Evolutionary conservation across 352 stramenopile genomes (phyloP), one percentile per base, ranked within the genome.

Genomic region (Globisporangium heterothallicum): DNA sequence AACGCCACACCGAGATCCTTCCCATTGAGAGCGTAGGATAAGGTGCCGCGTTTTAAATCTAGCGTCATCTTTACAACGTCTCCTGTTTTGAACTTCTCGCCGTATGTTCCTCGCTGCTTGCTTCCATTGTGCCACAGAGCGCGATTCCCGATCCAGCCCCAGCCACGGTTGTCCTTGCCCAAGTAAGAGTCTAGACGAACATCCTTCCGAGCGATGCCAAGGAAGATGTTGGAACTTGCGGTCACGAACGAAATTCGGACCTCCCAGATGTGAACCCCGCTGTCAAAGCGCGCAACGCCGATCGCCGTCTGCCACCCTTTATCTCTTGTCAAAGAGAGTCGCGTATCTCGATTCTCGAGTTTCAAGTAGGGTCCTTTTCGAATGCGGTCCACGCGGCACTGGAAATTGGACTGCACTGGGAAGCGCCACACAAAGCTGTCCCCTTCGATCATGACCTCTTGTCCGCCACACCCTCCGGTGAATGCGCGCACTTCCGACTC

Each of bases 131-230:
- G 84, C 85, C 86, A 96, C 6, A 94, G 65, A 21, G 84, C 86
- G 26, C 84, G 82, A 53, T 96, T 95, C 13, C 86, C 86, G 35
- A 96, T 96, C 81, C 86, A 96, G 8, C 85, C 86, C 86, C 86
- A 96, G 13, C 86, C 85, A 22, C 86, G 82, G 51, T 94, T 96
- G 57, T 96, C 86, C 38, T 96, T 96, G n/a, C 86, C 86, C 24
- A 96, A 57, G 40, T 96, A 96, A 19, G 86, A 96, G 42, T 95
- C 83, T 9, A 96, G 53, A 0, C 86, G 79, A 21, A 93, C 84
- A 21, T 94, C 83, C 21, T 86, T 78, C 2, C 84, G 84, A 41
- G 75, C 86, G 36, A 95, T 85, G 7, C 85, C 86, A 18, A 96
- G 60, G 52, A 96, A 95, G 41, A 96, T 94, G 42, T 96, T 94